Evolutionary conservation across 2,329 filamentous ascomycete genomes (phyloP).

Genomic region (Esteya vermicola): DNA sequence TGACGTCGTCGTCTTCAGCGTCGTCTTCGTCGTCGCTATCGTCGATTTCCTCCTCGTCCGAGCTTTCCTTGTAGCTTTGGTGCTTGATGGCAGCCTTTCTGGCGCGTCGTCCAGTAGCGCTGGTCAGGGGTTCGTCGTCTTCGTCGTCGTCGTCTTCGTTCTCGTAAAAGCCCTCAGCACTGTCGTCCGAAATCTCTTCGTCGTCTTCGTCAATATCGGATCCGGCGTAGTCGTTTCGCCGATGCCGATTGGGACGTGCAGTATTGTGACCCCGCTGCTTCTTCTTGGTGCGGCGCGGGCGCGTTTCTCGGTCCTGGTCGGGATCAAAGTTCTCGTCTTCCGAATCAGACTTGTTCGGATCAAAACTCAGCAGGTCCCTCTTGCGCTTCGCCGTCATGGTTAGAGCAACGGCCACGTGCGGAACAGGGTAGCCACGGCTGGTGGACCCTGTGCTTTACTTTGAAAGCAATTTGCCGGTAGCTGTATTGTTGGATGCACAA

Average conservation of each 20-base stretch:
- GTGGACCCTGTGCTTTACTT: no score
- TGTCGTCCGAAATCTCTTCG: constrained; percentile 39
- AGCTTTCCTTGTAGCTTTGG: constrained; percentile 31
- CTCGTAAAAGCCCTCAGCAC: constrained; percentile 34
- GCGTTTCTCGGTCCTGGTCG: constrained; percentile 26
- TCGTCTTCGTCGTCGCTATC: constrained; percentile 15
- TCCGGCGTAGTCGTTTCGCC: constrained; percentile 31
- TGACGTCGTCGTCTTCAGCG: constrained; percentile 22
- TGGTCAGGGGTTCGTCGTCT: constrained; percentile 21
- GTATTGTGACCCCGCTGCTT: constrained; percentile 19
- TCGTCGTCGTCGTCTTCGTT: constrained; percentile 23
- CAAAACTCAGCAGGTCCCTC: constrained; percentile 41
- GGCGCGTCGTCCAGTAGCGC: constrained; percentile 27
- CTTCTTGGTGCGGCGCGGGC: constrained; percentile 25
- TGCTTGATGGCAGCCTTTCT: constrained; percentile 29
- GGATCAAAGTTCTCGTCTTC: constrained; percentile 54
- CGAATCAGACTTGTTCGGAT: constrained; percentile 52
- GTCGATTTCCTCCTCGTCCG: constrained; percentile 19
- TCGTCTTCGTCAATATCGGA: constrained; percentile 51
- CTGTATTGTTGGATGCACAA: no score
- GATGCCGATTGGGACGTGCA: constrained; percentile 8
- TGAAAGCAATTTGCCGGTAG: no score
- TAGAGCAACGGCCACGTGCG: neutral
- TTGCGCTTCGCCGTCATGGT: constrained; percentile 41
- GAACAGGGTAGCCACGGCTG: neutral